Evolutionary conservation across 2,329 filamentous ascomycete genomes (phyloP).

Genomic region (Cercospora sp.): DNA sequence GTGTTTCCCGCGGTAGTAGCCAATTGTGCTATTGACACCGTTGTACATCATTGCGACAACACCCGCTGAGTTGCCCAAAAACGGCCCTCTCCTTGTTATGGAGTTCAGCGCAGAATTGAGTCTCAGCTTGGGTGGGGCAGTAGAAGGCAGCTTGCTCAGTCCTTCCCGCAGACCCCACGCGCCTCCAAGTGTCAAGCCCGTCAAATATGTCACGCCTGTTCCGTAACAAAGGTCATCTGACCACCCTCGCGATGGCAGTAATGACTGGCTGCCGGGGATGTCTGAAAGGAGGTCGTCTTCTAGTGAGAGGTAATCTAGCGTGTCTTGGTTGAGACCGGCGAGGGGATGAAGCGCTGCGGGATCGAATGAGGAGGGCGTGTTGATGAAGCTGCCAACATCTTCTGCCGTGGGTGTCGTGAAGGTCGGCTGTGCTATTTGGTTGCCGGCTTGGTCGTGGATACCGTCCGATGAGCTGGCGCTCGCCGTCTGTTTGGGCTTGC

Average conservation of each 20-base stretch:
- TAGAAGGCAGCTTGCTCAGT: constrained; percentile 67
- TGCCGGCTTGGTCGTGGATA: constrained; percentile 42
- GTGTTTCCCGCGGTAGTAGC: constrained; percentile 77
- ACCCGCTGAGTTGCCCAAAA: constrained; percentile 92
- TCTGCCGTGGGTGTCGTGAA: constrained; percentile 63
- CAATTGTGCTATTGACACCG: constrained; percentile 81
- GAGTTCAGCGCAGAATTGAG: constrained; percentile 95
- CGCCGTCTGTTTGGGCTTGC: constrained; percentile 49
- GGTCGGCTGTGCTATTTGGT: constrained; percentile 39
- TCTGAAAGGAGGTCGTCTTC: constrained; percentile 89
- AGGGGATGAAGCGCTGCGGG: constrained; percentile 88
- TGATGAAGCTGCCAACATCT: constrained; percentile 85
- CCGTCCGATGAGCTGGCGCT: constrained; percentile 47
- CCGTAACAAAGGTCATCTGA: constrained; percentile 98
- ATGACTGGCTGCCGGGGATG: constrained; percentile 80
- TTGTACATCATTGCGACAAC: constrained; percentile 97
- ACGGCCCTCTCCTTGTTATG: constrained; percentile 87
- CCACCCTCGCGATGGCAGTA: constrained; percentile 92
- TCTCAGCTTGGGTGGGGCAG: constrained; percentile 83
- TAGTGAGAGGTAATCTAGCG: constrained; percentile 90
- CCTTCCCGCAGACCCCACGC: constrained; percentile 92
- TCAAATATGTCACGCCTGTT: constrained; percentile 88
- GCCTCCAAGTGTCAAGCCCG: constrained; percentile 82
- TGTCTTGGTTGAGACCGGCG: constrained; percentile 87
- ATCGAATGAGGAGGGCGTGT: constrained; percentile 73